These are phyloP conservation scores for Dictyostelium brefeldianum DNA, from an alignment of 78 protist species.

Conservation along the genomic window DNA sequence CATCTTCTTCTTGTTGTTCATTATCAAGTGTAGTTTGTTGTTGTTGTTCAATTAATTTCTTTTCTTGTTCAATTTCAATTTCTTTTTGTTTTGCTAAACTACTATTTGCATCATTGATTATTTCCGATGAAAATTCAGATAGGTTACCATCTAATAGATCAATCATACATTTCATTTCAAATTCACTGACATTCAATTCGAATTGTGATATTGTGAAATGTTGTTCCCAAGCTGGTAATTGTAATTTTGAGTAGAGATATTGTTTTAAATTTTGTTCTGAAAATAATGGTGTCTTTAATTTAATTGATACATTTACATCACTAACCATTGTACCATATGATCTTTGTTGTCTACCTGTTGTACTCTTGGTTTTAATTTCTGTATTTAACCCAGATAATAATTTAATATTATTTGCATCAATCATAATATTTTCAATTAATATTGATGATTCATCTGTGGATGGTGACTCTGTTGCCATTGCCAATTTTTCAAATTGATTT, in stretches of 20 bases:
- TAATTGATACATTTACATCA: conserved; percentile 38
- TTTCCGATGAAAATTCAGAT: conserved; percentile 58
- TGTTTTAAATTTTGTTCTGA: neutral
- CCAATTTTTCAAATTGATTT: conserved; percentile 25
- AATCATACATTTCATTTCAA: conserved; percentile 42
- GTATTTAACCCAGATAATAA: conserved; percentile 39
- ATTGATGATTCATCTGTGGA: neutral
- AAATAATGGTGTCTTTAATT: conserved; percentile 36
- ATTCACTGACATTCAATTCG: conserved; percentile 40
- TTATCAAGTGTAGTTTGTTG: neutral
- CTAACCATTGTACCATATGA: conserved; percentile 62
- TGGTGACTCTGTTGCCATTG: neutral
- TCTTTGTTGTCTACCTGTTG: conserved; percentile 1
- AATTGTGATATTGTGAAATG: conserved; percentile 26
- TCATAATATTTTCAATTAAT: conserved; percentile 30
- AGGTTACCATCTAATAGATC: conserved; percentile 70
- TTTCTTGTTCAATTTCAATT: neutral
- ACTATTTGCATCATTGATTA: conserved; percentile 9
- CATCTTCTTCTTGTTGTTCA: neutral
- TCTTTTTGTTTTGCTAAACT: neutral
- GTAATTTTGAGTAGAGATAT: neutral
- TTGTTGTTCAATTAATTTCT: neutral
- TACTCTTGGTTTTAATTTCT: neutral
- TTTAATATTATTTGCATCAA: conserved; percentile 50
- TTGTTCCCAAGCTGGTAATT: conserved; percentile 41